Evolutionary conservation across 768 basidiomycete species (phyloP).

Genomic region (Amylocystis lapponica): DNA sequence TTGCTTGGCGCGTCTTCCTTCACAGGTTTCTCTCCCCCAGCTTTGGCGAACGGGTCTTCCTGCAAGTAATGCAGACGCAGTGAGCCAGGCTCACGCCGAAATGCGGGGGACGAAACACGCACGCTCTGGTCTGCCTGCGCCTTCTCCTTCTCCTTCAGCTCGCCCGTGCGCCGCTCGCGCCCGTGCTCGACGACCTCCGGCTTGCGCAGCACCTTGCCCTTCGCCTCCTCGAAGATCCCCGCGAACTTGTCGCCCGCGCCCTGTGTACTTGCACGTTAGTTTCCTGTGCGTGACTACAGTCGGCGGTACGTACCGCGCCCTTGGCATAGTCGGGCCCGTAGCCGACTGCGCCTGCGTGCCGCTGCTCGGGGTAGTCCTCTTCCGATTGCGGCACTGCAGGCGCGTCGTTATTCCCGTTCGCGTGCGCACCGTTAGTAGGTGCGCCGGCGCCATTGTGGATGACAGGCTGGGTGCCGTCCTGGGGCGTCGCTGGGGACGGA

Average conservation of each 20-base stretch:
- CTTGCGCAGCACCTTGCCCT: constrained; percentile 33
- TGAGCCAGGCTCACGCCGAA: not conserved
- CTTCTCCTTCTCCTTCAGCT: constrained; percentile 31
- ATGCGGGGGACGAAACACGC: no score
- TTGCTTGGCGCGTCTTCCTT: constrained; percentile 6
- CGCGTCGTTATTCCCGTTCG: not conserved
- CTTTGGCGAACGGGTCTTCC: not conserved
- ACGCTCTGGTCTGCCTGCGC: constrained; percentile 23
- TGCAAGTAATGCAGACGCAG: not conserved
- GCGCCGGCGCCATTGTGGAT: no score
- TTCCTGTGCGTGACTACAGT: not conserved
- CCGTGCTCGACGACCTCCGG: constrained; percentile 34
- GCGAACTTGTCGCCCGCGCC: constrained; percentile 29
- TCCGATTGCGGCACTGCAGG: not conserved
- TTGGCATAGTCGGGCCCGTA: constrained; percentile 30
- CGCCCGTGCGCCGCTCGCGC: constrained; percentile 33
- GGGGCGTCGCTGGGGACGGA: not conserved
- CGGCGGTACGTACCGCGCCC: constrained; percentile 22
- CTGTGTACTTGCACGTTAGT: constrained; percentile 8
- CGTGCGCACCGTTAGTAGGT: no score
- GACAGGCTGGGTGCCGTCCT: no score
- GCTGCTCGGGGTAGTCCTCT: constrained; percentile 31
- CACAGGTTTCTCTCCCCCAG: not conserved
- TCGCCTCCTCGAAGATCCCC: constrained; percentile 34
- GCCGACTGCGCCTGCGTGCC: constrained; percentile 39